Conservation (phyloP, 1,284 basidiomycete genomes). For the Cutaneotrichosporon cyanovorans region DNA sequence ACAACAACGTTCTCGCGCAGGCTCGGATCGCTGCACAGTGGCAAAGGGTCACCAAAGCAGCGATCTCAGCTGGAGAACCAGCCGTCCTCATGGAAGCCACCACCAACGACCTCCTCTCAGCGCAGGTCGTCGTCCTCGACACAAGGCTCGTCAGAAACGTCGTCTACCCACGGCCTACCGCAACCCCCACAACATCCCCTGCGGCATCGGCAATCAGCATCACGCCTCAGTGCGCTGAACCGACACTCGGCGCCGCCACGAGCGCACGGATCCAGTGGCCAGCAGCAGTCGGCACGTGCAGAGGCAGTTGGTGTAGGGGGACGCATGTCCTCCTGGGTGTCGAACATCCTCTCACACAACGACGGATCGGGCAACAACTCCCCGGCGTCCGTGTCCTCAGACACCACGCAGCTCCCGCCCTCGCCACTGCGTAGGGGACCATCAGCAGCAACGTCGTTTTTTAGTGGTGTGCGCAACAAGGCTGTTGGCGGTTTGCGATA, state of each 20-base stretch:
- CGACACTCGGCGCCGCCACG: neutral
- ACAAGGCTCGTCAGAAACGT: neutral
- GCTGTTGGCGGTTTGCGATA: constrained; percentile 57
- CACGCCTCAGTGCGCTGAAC: constrained; percentile 6
- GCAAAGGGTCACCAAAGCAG: constrained; percentile 11
- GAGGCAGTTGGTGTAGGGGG: constrained; percentile 17
- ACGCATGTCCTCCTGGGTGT: constrained; percentile 40
- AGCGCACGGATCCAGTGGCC: neutral
- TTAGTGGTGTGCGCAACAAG: constrained; percentile 41
- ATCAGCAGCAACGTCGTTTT: constrained; percentile 34
- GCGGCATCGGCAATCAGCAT: neutral
- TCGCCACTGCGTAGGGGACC: constrained; percentile 35
- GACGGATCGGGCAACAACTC: constrained; percentile 3
- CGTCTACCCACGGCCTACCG: neutral
- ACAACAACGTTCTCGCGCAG: constrained; percentile 8
- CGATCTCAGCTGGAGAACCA: constrained; percentile 9
- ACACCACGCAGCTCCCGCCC: constrained; percentile 11
- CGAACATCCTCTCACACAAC: constrained; percentile 26
- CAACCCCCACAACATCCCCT: neutral
- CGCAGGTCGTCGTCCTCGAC: constrained; percentile 22
- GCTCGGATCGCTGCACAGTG: constrained; percentile 15
- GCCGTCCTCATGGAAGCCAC: constrained; percentile 19
- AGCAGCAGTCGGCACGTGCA: neutral
- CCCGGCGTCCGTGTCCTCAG: neutral
- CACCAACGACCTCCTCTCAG: constrained; percentile 3